A percentile compares a stretch with the other conserved stretches of the same genome.
Evolutionary conservation across 1,284 basidiomycete species (phyloP).

Genomic region (Cystobasidium slooffiae): DNA sequence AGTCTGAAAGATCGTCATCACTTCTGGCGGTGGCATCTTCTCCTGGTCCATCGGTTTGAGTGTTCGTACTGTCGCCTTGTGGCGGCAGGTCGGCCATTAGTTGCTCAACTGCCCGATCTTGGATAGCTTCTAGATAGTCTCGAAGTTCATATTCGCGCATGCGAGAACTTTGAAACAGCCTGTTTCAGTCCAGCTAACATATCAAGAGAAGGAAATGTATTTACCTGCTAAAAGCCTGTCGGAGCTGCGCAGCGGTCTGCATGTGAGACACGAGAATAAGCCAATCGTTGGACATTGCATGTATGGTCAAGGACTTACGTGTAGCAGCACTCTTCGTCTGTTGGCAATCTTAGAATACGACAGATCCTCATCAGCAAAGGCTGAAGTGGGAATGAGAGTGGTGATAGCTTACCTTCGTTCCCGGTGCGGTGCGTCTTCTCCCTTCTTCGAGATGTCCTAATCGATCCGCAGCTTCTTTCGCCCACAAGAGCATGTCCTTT

Average conservation of each 20-base stretch:
- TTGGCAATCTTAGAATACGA: constrained; percentile 57
- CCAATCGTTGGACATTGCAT: not conserved
- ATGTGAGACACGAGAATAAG: not conserved
- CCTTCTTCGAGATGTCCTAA: constrained; percentile 67
- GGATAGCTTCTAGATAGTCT: constrained; percentile 8
- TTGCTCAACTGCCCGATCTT: constrained; percentile 13
- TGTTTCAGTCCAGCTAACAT: too few relatives aligned
- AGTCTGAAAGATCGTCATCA: not conserved
- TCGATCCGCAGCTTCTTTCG: constrained; percentile 65
- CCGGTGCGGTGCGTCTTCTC: constrained; percentile 66
- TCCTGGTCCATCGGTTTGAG: not conserved
- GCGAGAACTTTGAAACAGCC: constrained; percentile 10
- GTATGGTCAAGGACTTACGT: constrained; percentile 57
- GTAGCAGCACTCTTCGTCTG: constrained; percentile 69
- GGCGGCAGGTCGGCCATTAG: constrained; percentile 7
- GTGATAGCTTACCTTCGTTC: constrained; percentile 59
- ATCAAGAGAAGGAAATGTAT: not conserved
- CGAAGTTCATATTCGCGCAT: constrained; percentile 31
- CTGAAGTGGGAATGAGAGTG: not conserved
- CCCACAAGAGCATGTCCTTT: constrained; percentile 66
- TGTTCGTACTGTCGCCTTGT: constrained; percentile 4
- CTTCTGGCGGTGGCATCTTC: not conserved
- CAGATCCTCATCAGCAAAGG: not conserved
- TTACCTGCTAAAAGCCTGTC: constrained; percentile 23
- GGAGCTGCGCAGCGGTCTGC: constrained; percentile 23